Conservation (phyloP, 768 basidiomycete genomes). For the Tylopilus intermedius region DNA sequence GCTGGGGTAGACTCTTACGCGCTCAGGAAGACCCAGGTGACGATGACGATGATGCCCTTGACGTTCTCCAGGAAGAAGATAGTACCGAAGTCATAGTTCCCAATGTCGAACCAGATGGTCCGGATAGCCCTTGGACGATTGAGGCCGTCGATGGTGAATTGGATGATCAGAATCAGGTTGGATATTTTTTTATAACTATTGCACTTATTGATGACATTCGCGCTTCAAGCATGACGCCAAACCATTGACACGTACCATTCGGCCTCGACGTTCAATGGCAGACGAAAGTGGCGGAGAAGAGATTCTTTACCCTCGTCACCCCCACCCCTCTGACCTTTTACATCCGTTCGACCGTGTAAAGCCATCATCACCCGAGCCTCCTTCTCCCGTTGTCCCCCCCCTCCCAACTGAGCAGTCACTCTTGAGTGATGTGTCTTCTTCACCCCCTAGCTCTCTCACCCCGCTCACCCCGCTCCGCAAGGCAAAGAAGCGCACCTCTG, state of each 20-base stretch:
- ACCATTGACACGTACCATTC: slow-evolving; percentile 45
- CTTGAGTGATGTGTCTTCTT: slow-evolving; percentile 28
- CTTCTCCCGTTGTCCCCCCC: slow-evolving; percentile 28
- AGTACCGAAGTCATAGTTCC: slow-evolving; percentile 25
- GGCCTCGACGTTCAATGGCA: slow-evolving; percentile 59
- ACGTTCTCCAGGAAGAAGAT: slow-evolving; percentile 29
- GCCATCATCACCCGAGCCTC: slow-evolving; percentile 24
- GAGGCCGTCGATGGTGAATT: slow-evolving; percentile 78
- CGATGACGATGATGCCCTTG: slow-evolving; percentile 37
- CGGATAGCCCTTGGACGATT: slow-evolving; percentile 86
- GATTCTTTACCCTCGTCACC: slow-evolving; percentile 78
- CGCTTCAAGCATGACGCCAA: slow-evolving; percentile 40
- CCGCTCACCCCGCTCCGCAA: slow-evolving; percentile 41
- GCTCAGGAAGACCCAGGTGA: slow-evolving; percentile 34
- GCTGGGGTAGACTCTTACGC: slow-evolving; percentile 67
- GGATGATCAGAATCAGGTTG: slow-evolving; percentile 67
- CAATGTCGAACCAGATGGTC: slow-evolving; percentile 45
- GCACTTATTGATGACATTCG: background rate
- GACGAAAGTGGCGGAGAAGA: slow-evolving; percentile 90
- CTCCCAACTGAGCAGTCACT: slow-evolving; percentile 30
- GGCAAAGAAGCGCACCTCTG: slow-evolving; percentile 72
- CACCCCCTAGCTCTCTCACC: slow-evolving; percentile 64
- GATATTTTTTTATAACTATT: slow-evolving; percentile 11
- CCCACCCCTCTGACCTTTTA: slow-evolving; percentile 26
- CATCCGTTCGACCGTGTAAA: slow-evolving; percentile 33